These are phyloP conservation scores for Ustilago lituana DNA, from an alignment of 1,284 basidiomycete species.

Conservation along the genomic window DNA sequence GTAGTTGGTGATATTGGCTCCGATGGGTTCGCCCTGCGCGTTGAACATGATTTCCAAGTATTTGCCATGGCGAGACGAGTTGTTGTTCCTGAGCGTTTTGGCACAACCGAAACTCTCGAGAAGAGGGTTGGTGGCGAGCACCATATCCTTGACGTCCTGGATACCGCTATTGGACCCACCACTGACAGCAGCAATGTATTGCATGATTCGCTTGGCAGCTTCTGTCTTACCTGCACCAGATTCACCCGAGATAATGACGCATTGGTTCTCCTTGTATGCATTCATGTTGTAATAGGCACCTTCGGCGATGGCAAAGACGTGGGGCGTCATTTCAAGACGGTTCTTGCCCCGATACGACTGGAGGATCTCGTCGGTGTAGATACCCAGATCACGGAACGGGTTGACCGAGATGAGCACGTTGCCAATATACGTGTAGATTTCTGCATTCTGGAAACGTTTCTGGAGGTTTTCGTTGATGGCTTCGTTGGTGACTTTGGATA, in stretches of 20 bases:
- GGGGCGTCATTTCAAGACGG: constrained; percentile 94
- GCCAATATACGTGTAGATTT: constrained; percentile 99
- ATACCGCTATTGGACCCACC: constrained; percentile 77
- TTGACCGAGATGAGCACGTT: constrained; percentile 98
- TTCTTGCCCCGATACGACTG: constrained; percentile 95
- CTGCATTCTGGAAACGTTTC: constrained; percentile 90
- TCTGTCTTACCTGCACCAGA: constrained; percentile 71
- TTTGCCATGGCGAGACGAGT: constrained; percentile 98
- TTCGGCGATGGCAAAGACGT: constrained; percentile 98
- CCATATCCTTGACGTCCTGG: constrained; percentile 99
- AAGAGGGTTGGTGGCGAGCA: constrained; percentile 97
- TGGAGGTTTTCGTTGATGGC: constrained; percentile 97
- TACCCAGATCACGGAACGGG: constrained; percentile 87
- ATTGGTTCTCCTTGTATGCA: constrained; percentile 98
- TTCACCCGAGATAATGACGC: constrained; percentile 99
- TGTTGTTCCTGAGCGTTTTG: constrained; percentile 98
- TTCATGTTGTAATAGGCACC: constrained; percentile 99
- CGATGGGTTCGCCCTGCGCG: constrained; percentile 87
- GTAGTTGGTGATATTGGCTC: constrained; percentile 98
- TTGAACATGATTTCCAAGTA: constrained; percentile 99
- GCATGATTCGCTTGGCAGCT: constrained; percentile 82
- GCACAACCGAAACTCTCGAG: constrained; percentile 99
- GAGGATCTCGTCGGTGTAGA: constrained; percentile 90
- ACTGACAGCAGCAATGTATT: constrained; percentile 97
- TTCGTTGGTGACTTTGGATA: constrained; percentile 97